Base-by-base conservation (phyloP, 129 eudicot genomes). In the Arctium minus region DNA sequence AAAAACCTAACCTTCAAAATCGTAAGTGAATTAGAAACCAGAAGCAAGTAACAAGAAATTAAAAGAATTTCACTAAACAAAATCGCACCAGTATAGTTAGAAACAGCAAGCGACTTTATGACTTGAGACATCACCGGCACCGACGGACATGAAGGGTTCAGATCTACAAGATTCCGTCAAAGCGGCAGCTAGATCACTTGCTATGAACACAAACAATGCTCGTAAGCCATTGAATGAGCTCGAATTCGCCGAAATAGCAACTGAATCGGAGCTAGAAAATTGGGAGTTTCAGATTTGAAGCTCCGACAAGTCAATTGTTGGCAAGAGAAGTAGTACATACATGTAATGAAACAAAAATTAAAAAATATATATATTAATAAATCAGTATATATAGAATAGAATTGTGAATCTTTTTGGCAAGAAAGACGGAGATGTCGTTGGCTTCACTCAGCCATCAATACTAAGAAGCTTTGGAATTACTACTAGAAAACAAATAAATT, bases 101-200 rank as follows among this genome's bases (percentile, higher is more conserved):
- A 74, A 77, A 69, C 72, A 75, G 81, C 18, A 46, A 73, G 13
- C 74, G 75, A 35, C n/a, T 22, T 46, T 10, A 73, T 50, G 70
- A 85, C 71, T 82, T 72, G 82, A 86, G 86, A 81, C 93, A 90
- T 88, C 81, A 40, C 75, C 76, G 83, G 64, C 80, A 80, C 84
- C 85, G 86, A 85, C 64, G 79, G 73, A 71, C 37, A 70, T 18
- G 85, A 75, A 86, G 48, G 27, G 68, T 83, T 53, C 81, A 90
- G 93, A 90, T 90, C 93, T 90, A 75, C 42, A 30, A 70, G 30
- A 73, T 53, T 15, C 37, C 35, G 81, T 70, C 73, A 78, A 86
- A 78, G 17, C 27, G n/a, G 78, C 84, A 71, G 80, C 77, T 72
- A 79, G 86, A 88, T 88, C 88, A 80, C 65, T 36, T 15, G 73